Evolutionary conservation across 2,329 filamentous ascomycete species (phyloP).

Genomic region (Exophiala oligosperma): DNA sequence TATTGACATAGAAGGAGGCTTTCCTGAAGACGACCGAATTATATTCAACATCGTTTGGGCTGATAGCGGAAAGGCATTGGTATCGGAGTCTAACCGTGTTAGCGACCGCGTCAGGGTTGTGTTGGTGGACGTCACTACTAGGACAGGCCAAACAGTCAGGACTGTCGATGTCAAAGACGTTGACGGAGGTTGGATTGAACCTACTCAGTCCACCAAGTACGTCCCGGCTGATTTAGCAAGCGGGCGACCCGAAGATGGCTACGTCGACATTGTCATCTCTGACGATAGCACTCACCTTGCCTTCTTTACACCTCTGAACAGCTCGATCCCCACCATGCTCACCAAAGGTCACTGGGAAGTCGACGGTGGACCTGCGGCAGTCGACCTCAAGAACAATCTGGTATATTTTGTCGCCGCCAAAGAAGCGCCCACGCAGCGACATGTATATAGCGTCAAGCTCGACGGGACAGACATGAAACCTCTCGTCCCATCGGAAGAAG

Average conservation of each 20-base stretch:
- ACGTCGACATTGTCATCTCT: slow-evolving; percentile 86
- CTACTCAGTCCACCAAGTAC: slow-evolving; percentile 80
- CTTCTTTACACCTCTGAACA: slow-evolving; percentile 89
- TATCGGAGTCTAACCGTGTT: slow-evolving; percentile 91
- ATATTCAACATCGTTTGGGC: slow-evolving; percentile 95
- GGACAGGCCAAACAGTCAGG: slow-evolving; percentile 75
- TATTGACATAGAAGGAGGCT: slow-evolving; percentile 74
- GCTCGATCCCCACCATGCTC: slow-evolving; percentile 75
- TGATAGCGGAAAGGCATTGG: slow-evolving; percentile 72
- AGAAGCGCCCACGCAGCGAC: slow-evolving; percentile 83
- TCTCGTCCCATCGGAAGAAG: slow-evolving; percentile 69
- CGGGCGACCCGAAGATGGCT: slow-evolving; percentile 79
- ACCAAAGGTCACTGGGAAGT: slow-evolving; percentile 94
- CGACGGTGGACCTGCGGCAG: slow-evolving; percentile 75
- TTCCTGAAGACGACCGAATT: slow-evolving; percentile 76
- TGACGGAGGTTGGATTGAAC: slow-evolving; percentile 98
- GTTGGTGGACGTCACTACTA: slow-evolving; percentile 73
- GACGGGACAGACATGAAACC: slow-evolving; percentile 72
- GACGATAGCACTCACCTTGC: slow-evolving; percentile 87
- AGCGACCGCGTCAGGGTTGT: slow-evolving; percentile 88
- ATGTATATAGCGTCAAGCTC: slow-evolving; percentile 86
- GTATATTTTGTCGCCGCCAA: slow-evolving; percentile 91
- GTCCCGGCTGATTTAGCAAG: slow-evolving; percentile 79
- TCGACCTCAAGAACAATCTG: slow-evolving; percentile 80
- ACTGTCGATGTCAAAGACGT: slow-evolving; percentile 75